phyloP scores from a whole-genome alignment of 1,139 yeast species.

The Kodamaea derodonti region DNA sequence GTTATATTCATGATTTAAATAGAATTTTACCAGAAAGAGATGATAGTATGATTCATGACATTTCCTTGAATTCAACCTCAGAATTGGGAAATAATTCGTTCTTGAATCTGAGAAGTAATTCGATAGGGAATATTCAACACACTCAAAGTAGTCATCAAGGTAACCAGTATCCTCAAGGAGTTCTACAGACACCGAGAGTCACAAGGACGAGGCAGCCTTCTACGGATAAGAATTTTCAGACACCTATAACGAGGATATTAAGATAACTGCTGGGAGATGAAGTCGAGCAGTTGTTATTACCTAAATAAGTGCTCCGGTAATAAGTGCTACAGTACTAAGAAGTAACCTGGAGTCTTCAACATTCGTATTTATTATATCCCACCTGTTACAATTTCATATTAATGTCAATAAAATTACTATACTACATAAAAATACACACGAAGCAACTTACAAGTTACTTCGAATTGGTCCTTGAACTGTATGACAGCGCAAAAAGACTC shows the following conservation, averaged over 20 bases:
- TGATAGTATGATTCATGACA: conserved; percentile 31
- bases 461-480: no score
- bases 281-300: no score
- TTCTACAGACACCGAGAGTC: conserved; percentile 37
- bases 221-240: conserved; percentile 39
- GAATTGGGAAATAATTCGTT: conserved; percentile 32
- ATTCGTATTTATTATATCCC: no score
- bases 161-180: conserved; percentile 9
- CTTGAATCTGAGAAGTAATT: conserved; percentile 18
- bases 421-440: no score
- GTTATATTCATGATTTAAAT: conserved; percentile 20
- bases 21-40: conserved; percentile 14
- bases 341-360: no score
- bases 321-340: no score
- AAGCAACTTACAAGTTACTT: no score
- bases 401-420: no score
- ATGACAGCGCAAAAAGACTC: no score
- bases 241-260: conserved; percentile 37
- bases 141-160: conserved; percentile 9
- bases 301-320: no score
- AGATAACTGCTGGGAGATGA: neutral
- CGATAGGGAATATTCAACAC: conserved; percentile 8
- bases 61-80: conserved; percentile 29
- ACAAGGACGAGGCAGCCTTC: conserved; percentile 38
- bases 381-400: no score